Evolutionary conservation across 2,329 filamentous ascomycete genomes (phyloP).

Genomic region (Hawksworthiomyces lignivorus): DNA sequence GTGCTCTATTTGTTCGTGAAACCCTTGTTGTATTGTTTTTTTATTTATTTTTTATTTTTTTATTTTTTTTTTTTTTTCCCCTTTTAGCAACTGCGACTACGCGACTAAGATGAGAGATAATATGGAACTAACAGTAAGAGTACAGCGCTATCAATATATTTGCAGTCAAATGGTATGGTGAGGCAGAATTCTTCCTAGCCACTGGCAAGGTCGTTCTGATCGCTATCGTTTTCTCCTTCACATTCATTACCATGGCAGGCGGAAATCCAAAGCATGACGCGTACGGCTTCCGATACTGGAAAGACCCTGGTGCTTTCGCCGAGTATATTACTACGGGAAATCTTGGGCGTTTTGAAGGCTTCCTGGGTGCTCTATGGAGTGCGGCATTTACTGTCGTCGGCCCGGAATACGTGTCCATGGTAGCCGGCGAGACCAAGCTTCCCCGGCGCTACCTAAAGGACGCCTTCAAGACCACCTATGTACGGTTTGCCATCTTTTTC

Average conservation of each 20-base stretch:
- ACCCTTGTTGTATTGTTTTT: no score
- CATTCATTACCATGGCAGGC: conserved; percentile 47
- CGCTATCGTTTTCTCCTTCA: conserved; percentile 46
- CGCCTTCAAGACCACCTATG: conserved; percentile 60
- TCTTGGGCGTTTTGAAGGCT: conserved; percentile 21
- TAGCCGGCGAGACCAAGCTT: conserved; percentile 60
- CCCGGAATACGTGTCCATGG: conserved; percentile 60
- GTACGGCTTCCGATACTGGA: conserved; percentile 34
- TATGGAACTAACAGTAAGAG: no score
- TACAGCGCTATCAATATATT: conserved; percentile 17
- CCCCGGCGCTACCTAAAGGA: conserved; percentile 57
- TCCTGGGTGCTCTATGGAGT: conserved; percentile 22
- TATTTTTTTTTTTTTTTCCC: no score
- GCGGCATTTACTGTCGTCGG: conserved; percentile 30
- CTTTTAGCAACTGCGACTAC: no score
- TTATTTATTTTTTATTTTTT: no score
- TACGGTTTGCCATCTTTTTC: conserved; percentile 62
- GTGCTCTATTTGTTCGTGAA: conserved; percentile 1
- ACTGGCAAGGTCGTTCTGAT: conserved; percentile 39
- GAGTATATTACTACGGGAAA: conserved; percentile 28
- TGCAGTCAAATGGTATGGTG: conserved; percentile 22
- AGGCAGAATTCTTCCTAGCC: conserved; percentile 39
- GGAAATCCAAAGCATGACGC: conserved; percentile 41
- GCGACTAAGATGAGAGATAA: no score
- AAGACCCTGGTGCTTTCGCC: conserved; percentile 33